Conservation (phyloP, 1,284 basidiomycete genomes). For the Farysia itapuensis region DNA sequence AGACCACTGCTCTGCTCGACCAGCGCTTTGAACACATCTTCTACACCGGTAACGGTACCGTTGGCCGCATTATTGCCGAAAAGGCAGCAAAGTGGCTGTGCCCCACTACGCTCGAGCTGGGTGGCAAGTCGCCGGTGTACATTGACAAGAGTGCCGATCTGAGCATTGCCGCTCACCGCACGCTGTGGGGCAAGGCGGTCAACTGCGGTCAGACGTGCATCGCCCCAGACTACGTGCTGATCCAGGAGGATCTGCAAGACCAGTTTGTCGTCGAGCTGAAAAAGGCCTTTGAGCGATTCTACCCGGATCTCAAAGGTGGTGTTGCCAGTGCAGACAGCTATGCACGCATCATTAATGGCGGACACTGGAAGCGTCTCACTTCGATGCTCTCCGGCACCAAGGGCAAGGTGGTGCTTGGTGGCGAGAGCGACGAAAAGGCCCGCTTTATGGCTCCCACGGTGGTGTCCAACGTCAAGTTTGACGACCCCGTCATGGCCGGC, state of each 20-base stretch:
- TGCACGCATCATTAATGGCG: slow-evolving; percentile 64
- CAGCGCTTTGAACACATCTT: slow-evolving; percentile 77
- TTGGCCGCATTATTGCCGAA: slow-evolving; percentile 75
- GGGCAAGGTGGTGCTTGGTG: slow-evolving; percentile 73
- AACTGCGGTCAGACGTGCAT: slow-evolving; percentile 69
- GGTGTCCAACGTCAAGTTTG: slow-evolving; percentile 67
- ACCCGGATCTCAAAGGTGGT: slow-evolving; percentile 61
- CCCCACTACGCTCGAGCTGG: slow-evolving; percentile 76
- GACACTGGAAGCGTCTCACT: slow-evolving; percentile 69
- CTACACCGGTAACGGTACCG: slow-evolving; percentile 67
- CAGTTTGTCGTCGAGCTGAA: slow-evolving; percentile 68
- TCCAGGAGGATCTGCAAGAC: slow-evolving; percentile 69
- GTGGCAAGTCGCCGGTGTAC: slow-evolving; percentile 81
- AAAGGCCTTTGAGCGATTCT: slow-evolving; percentile 63
- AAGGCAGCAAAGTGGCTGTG: slow-evolving; percentile 85
- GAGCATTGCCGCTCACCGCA: slow-evolving; percentile 63
- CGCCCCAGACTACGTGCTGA: slow-evolving; percentile 73
- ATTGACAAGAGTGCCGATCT: slow-evolving; percentile 69
- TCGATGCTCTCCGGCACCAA: slow-evolving; percentile 70
- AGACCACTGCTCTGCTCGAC: slow-evolving; percentile 77
- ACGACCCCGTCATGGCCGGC: slow-evolving; percentile 68
- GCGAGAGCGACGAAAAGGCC: slow-evolving; percentile 67
- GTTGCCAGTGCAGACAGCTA: slow-evolving; percentile 63
- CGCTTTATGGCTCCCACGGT: slow-evolving; percentile 71
- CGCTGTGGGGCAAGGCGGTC: slow-evolving; percentile 77